Evolutionary conservation across 1,284 basidiomycete species (phyloP).

Genomic region (Apiotrichum laibachii): DNA sequence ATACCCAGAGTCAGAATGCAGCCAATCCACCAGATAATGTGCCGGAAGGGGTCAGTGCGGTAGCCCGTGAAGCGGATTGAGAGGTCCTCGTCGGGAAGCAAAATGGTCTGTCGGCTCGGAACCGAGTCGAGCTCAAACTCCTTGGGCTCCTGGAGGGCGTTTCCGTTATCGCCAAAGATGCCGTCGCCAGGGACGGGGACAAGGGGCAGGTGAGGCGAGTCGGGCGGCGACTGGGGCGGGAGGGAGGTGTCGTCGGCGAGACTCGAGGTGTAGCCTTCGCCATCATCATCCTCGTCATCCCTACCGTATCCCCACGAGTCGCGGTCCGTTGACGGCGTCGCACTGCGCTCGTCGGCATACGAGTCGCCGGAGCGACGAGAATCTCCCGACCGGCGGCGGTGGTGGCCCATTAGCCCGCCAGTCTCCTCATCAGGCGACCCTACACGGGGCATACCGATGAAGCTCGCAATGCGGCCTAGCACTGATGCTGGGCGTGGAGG

Average conservation of each 20-base stretch:
- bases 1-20: constrained; percentile 72
- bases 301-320: constrained; percentile 47
- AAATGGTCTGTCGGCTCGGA: constrained; percentile 68
- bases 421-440: constrained; percentile 19
- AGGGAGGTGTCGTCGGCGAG: constrained; percentile 52
- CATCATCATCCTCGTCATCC: constrained; percentile 39
- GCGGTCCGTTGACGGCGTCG: constrained; percentile 30
- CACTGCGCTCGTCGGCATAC: not conserved
- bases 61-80: constrained; percentile 89
- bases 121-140: constrained; percentile 39
- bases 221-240: constrained; percentile 48
- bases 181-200: constrained; percentile 43
- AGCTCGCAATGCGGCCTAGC: constrained; percentile 45
- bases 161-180: constrained; percentile 45
- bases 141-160: constrained; percentile 31
- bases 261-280: constrained; percentile 42
- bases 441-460: constrained; percentile 36
- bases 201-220: constrained; percentile 46
- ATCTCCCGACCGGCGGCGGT: constrained; percentile 9
- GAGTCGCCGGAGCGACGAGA: constrained; percentile 6
- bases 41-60: constrained; percentile 64
- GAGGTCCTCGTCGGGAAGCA: constrained; percentile 87
- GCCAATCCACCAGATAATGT: constrained; percentile 67
- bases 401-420: constrained; percentile 5
- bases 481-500: constrained; percentile 33